phyloP scores from a whole-genome alignment of 2,329 filamentous ascomycete genomes.

The Botrytis aclada region DNA sequence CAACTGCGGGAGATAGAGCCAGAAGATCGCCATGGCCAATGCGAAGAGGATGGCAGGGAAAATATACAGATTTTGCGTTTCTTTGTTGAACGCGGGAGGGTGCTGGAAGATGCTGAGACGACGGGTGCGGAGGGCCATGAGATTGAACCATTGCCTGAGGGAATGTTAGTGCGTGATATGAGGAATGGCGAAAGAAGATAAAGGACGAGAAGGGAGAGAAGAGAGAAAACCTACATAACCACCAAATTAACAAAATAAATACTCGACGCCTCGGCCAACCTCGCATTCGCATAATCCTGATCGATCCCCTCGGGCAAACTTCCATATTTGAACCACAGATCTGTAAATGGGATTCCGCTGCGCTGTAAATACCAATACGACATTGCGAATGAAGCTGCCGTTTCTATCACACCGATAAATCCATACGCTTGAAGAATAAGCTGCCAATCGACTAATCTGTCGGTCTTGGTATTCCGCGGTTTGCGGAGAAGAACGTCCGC shows the following conservation, averaged over 20 bases:
- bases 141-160: conserved; percentile 63
- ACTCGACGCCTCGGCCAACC: conserved; percentile 34
- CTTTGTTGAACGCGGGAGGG: conserved; percentile 60
- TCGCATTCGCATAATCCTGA: conserved; percentile 51
- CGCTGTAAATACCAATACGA: conserved; percentile 61
- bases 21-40: conserved; percentile 64
- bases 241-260: conserved; percentile 78
- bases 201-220: no score
- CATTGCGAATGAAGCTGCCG: conserved; percentile 58
- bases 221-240: conserved; percentile 51
- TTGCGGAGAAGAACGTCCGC: conserved; percentile 67
- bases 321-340: conserved; percentile 66
- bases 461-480: conserved; percentile 64
- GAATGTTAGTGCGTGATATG: neutral
- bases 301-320: conserved; percentile 42
- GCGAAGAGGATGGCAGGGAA: conserved; percentile 70
- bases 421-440: conserved; percentile 70
- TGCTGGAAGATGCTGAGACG: conserved; percentile 67
- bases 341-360: conserved; percentile 60
- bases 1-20: conserved; percentile 62
- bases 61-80: conserved; percentile 58
- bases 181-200: accelerated
- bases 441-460: conserved; percentile 69
- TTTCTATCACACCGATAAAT: conserved; percentile 62
- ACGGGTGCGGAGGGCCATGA: conserved; percentile 62